Conservation (phyloP, 129 eudicot species). For the Tagetes patula region DNA sequence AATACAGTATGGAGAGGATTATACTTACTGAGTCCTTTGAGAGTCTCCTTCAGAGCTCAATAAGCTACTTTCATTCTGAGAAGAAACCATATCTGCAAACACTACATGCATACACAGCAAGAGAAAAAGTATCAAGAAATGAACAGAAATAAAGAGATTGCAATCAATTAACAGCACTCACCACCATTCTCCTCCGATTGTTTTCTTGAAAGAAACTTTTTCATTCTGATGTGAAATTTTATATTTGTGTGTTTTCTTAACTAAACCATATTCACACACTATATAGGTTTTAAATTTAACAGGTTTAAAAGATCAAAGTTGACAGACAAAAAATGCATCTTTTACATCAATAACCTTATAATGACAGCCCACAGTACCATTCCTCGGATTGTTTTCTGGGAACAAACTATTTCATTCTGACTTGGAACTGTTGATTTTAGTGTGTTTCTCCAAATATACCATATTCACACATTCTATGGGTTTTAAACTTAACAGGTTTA, state of each 20-base stretch:
- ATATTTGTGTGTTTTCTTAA: background rate
- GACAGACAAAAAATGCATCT: background rate
- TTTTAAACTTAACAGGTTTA: background rate
- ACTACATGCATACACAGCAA: conserved; percentile 2
- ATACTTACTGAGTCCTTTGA: conserved; percentile 57
- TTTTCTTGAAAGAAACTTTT: background rate
- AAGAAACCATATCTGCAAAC: conserved; percentile 28
- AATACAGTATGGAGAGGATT: background rate
- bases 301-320: background rate
- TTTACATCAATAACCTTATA: background rate
- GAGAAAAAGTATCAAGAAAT: background rate
- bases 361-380: background rate
- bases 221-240: background rate
- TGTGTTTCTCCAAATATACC: background rate
- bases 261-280: background rate
- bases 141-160: background rate
- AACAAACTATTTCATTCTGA: background rate
- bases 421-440: background rate
- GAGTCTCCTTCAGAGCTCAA: conserved; percentile 47
- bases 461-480: conserved; percentile 4
- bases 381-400: background rate
- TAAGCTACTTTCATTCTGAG: conserved; percentile 38
- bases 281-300: background rate
- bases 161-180: background rate
- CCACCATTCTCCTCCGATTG: background rate